Conservation (phyloP, 2,329 filamentous ascomycete genomes). For the Colletotrichum truncatum region DNA sequence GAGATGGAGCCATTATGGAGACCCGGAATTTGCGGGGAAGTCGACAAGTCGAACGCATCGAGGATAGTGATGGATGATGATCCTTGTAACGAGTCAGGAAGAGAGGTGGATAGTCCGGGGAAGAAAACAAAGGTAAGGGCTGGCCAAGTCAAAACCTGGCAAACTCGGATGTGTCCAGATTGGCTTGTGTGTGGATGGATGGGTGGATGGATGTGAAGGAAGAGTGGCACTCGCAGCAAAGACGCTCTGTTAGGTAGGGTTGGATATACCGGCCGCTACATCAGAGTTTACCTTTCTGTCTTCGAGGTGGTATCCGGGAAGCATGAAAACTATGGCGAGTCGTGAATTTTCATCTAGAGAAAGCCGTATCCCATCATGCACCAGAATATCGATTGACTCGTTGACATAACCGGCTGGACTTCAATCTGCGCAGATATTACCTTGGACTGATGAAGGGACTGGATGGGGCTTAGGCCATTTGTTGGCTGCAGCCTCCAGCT, state of each 20-base stretch:
- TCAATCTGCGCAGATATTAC: neutral
- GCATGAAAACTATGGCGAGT: slow-evolving; percentile 13
- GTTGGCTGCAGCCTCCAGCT: neutral
- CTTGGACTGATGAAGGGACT: neutral
- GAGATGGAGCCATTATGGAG: slow-evolving; percentile 2
- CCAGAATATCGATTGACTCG: slow-evolving; percentile 16
- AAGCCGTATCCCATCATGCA: neutral
- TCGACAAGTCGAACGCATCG: neutral
- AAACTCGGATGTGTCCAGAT: slow-evolving; percentile 2
- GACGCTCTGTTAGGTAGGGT: neutral
- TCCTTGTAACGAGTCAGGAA: slow-evolving; percentile 20
- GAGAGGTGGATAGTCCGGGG: slow-evolving; percentile 26
- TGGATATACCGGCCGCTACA: neutral
- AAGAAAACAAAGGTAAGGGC: neutral
- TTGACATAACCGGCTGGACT: neutral
- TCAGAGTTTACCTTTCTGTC: neutral
- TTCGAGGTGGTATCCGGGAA: slow-evolving; percentile 11
- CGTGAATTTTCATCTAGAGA: slow-evolving; percentile 19
- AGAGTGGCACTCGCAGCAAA: neutral
- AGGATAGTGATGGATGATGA: slow-evolving; percentile 1
- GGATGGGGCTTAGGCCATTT: neutral
- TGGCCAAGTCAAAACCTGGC: slow-evolving; percentile 3
- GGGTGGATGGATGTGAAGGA: neutral
- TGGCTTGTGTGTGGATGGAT: neutral
- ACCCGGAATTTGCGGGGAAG: slow-evolving; percentile 27